Conservation (phyloP, 192 early-diverging fungal species). For the Backusella morwellensis region DNA sequence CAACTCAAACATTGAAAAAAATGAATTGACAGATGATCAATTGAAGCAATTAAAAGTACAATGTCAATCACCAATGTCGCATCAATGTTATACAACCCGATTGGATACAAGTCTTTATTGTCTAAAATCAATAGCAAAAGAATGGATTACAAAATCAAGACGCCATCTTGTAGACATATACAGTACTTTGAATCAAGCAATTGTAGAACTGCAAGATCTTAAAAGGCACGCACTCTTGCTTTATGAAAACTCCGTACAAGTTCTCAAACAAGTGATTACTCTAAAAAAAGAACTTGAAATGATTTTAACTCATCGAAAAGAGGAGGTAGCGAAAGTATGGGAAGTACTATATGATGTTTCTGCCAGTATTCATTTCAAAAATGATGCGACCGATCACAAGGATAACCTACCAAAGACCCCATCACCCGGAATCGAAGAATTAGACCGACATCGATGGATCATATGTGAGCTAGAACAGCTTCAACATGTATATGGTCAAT, state of each 20-base stretch:
- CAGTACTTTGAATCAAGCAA: constrained; percentile 37
- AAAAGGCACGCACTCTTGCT: constrained; percentile 37
- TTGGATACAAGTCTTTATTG: constrained; percentile 30
- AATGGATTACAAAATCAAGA: constrained; percentile 11
- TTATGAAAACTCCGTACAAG: constrained; percentile 45
- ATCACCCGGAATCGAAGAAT: constrained; percentile 10
- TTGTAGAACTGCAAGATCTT: constrained; percentile 38
- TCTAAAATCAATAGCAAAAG: constrained; percentile 18
- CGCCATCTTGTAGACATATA: constrained; percentile 33
- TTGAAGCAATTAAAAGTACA: neutral
- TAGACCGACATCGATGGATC: constrained; percentile 44
- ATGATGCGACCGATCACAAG: constrained; percentile 3
- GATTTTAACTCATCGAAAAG: constrained; percentile 46
- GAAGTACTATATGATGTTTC: constrained; percentile 49
- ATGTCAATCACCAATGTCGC: neutral
- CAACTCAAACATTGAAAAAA: neutral
- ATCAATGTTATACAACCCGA: constrained; percentile 5
- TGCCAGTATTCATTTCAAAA: constrained; percentile 8
- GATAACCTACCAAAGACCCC: neutral
- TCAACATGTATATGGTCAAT: constrained; percentile 34
- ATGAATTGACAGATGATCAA: neutral
- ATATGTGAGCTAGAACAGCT: constrained; percentile 49
- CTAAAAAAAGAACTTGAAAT: constrained; percentile 46
- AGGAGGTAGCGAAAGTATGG: constrained; percentile 52
- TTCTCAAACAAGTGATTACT: constrained; percentile 36